Conservation (phyloP, 768 basidiomycete species). For the Hemileccinum impolitum region DNA sequence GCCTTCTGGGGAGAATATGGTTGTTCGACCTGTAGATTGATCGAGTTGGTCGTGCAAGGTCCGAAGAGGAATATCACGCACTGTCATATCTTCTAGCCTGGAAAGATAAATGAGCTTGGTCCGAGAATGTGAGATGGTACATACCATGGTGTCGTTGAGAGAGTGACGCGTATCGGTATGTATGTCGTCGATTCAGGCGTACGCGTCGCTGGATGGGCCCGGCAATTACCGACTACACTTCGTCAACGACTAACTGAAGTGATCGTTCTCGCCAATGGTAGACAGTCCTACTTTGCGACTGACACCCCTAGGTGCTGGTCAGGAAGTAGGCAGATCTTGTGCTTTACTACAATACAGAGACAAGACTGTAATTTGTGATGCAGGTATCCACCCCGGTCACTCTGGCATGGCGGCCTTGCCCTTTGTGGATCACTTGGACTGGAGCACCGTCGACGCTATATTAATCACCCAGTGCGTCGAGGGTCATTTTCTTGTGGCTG, state of each 20-base stretch:
- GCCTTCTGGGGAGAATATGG: conserved; percentile 99
- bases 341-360: conserved; percentile 91
- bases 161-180: conserved; percentile 29
- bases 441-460: conserved; percentile 94
- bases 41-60: conserved; percentile 19
- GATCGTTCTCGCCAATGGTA: too few relatives aligned
- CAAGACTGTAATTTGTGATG: conserved; percentile 90
- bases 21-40: conserved; percentile 73
- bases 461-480: conserved; percentile 85
- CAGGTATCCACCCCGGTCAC: conserved; percentile 91
- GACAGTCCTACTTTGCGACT: conserved; percentile 65
- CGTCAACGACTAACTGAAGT: neutral
- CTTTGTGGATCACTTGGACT: conserved; percentile 93
- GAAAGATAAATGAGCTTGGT: neutral
- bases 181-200: conserved; percentile 3
- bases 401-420: conserved; percentile 91
- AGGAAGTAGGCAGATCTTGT: conserved; percentile 95
- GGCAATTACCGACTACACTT: conserved; percentile 18
- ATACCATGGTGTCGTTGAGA: conserved; percentile 45
- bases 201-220: conserved; percentile 19
- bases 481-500: neutral
- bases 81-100: conserved; percentile 93
- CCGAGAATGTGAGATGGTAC: conserved; percentile 9
- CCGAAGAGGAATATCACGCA: conserved; percentile 40
- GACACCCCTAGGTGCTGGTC: conserved; percentile 90